Base-by-base conservation (phyloP, 495 filamentous ascomycete genomes). In the Hypoxylon trugodes region DNA sequence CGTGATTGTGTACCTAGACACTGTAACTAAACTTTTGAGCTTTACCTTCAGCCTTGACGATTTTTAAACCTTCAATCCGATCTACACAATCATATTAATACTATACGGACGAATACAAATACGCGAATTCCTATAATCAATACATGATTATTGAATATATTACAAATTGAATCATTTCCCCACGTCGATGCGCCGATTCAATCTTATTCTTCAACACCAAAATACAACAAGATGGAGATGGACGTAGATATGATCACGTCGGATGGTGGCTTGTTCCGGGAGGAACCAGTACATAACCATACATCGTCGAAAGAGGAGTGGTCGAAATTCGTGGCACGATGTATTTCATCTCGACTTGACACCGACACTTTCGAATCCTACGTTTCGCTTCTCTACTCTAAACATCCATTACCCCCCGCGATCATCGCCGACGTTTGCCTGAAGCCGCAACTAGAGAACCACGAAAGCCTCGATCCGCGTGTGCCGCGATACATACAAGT, bases 401-500 rank as follows among this genome's bases (percentile, higher is more conserved):
- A 78, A 54, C 65, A 78, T 56, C 82, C 78, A 0, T 66, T 87
- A 15, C 73, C 78, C 2, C 72, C 79, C 9, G 41, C 53, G 10
- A 53, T 77, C 40, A 76, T 91, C 37, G 80, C 89, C 54, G 83
- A 88, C 53, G 67, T 89, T 2, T 77, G 88, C 25, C 74, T 91
- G 4, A 80, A 79, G 19, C 84, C 86, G 1, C 81, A 81, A 21
- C 69, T 72, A 10, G 68, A 70, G 22, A 81, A 81, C 45, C 74
- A 66, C 30, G 70, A 81, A 65, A 76, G 75, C 56, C 82, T 88
- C 73, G 89, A 92, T 61, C 86, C 86, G 18, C 79, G 89, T 38
- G 73, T 89, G 18, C 79, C 81, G 4, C 76, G 82, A 15, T 93
- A 92, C 74, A 71, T 89, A 25, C 79, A 88, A 69, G 78, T 79